These are phyloP conservation scores for Dendrostoma leiphaemia DNA, from an alignment of 2,329 filamentous ascomycete species.

Conservation along the genomic window DNA sequence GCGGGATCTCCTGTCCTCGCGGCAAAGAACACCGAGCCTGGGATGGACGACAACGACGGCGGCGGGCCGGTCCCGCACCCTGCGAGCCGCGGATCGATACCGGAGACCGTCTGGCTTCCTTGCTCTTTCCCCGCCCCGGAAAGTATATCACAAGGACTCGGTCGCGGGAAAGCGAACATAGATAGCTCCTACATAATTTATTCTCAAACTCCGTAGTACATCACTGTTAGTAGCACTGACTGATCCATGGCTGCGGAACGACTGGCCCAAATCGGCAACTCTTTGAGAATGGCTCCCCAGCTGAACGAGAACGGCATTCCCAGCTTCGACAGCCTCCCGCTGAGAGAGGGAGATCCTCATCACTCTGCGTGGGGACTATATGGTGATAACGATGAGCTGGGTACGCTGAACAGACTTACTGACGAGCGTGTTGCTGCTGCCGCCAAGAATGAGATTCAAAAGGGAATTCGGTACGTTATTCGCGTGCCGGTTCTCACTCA, in stretches of 20 bases:
- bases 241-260: background rate
- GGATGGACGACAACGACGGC: background rate
- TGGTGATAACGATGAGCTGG: constrained; percentile 56
- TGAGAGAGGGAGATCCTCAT: constrained; percentile 45
- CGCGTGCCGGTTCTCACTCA: too few species aligned
- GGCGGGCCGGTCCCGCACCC: constrained; percentile 4
- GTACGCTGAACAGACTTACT: constrained; percentile 60
- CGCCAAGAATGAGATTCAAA: constrained; percentile 50
- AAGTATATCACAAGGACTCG: too few species aligned
- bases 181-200: too few species aligned
- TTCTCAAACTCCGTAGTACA: too few species aligned
- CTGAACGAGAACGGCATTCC: constrained; percentile 43
- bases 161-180: too few species aligned
- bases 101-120: background rate
- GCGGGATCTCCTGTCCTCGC: background rate
- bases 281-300: constrained; percentile 21
- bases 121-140: background rate
- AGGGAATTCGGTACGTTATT: constrained; percentile 43
- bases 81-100: constrained; percentile 1
- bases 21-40: background rate
- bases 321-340: constrained; percentile 44
- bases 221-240: background rate
- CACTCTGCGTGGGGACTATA: constrained; percentile 48
- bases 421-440: constrained; percentile 50
- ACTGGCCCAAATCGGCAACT: constrained; percentile 5